Evolutionary conservation across 1,139 yeast species (phyloP).

Genomic region (Chernovozyma aurita): DNA sequence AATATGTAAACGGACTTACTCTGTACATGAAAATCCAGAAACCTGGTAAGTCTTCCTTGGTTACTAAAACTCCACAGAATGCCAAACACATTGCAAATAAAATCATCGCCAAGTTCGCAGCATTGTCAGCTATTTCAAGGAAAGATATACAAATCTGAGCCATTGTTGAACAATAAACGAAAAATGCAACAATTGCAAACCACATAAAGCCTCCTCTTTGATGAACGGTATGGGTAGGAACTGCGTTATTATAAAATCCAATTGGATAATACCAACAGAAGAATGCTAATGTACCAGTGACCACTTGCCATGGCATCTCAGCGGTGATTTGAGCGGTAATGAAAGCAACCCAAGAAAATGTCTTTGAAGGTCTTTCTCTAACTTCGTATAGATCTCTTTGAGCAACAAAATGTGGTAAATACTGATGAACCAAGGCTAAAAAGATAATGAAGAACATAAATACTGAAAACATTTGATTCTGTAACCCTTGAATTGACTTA

Average conservation of each 20-base stretch:
- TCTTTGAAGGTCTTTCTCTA: slow-evolving; percentile 31
- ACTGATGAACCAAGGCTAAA: slow-evolving; percentile 52
- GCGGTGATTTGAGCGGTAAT: slow-evolving; percentile 61
- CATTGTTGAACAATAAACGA: slow-evolving; percentile 31
- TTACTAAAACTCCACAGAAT: slow-evolving; percentile 33
- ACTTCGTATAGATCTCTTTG: slow-evolving; percentile 36
- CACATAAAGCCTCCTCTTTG: slow-evolving; percentile 42
- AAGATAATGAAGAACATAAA: slow-evolving; percentile 53
- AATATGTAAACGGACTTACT: slow-evolving; percentile 62
- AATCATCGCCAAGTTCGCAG: slow-evolving; percentile 27
- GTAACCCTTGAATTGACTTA: slow-evolving; percentile 36
- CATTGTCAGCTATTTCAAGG: slow-evolving; percentile 34
- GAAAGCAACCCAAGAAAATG: slow-evolving; percentile 27
- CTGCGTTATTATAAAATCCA: slow-evolving; percentile 60
- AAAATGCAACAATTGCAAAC: slow-evolving; percentile 38
- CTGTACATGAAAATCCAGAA: slow-evolving; percentile 38
- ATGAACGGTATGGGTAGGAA: slow-evolving; percentile 17
- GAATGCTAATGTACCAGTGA: slow-evolving; percentile 62
- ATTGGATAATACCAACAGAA: slow-evolving; percentile 82
- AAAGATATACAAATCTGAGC: slow-evolving; percentile 38
- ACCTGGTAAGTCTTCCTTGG: slow-evolving; percentile 23
- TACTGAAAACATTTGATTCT: slow-evolving; percentile 46
- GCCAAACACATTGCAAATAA: slow-evolving; percentile 26
- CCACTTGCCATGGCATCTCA: slow-evolving; percentile 72
- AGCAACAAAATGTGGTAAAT: slow-evolving; percentile 26